Conservation (phyloP, 768 basidiomycete species). For the Auricularia sp. region DNA sequence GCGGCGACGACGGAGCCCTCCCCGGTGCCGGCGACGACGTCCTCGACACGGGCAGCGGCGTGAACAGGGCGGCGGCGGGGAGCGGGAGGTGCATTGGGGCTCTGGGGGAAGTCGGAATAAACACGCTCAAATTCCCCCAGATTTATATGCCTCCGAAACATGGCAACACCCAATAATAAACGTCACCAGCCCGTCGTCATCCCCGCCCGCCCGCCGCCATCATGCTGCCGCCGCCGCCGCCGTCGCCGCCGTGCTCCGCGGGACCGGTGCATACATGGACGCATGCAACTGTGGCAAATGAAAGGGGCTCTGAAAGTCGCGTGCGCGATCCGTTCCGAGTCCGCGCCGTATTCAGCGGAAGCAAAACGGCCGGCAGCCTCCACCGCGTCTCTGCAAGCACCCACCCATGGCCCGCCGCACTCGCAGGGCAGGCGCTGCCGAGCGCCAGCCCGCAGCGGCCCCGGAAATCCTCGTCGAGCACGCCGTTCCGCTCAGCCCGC, state of each 20-base stretch:
- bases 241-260: too few relatives aligned
- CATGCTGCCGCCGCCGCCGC: too few relatives aligned
- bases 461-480: neutral
- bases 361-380: neutral
- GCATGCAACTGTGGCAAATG: too few relatives aligned
- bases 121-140: too few relatives aligned
- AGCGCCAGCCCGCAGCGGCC: neutral
- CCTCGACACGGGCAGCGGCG: neutral
- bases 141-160: too few relatives aligned
- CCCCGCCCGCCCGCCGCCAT: too few relatives aligned
- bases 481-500: neutral
- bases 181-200: too few relatives aligned
- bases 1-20: constrained; percentile 11
- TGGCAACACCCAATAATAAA: too few relatives aligned
- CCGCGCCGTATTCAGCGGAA: neutral
- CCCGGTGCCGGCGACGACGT: neutral
- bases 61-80: neutral
- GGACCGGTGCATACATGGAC: too few relatives aligned
- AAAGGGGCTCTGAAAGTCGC: neutral
- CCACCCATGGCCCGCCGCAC: neutral
- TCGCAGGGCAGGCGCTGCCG: neutral
- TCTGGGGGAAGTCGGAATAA: neutral
- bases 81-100: neutral
- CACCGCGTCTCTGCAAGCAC: too few relatives aligned
- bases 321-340: neutral